phyloP scores from a whole-genome alignment of 164 flowering plant species.

The Nymphaea colorata region DNA sequence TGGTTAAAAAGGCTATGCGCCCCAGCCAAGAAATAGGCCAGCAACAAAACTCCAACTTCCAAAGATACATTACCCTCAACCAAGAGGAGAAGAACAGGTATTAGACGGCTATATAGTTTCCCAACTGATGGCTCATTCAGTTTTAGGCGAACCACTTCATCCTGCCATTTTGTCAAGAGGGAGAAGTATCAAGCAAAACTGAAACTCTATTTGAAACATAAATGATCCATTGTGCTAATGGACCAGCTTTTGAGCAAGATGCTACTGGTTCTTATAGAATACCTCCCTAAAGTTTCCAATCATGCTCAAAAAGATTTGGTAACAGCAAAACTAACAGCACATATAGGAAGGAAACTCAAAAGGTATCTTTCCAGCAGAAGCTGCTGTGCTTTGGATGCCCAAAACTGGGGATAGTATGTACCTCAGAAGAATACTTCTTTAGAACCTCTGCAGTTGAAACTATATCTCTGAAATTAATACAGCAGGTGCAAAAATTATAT shows the following conservation, averaged over 20 bases:
- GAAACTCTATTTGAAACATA: no score
- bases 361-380: constrained; percentile 34
- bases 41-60: neutral
- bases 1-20: neutral
- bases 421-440: constrained; percentile 20
- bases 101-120: constrained; percentile 61
- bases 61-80: constrained; percentile 55
- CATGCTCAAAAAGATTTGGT: no score
- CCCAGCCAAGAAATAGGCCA: neutral
- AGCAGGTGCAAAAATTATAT: neutral
- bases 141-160: constrained; percentile 49
- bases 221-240: no score
- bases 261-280: no score
- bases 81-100: constrained; percentile 86
- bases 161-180: neutral
- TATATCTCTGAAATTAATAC: constrained; percentile 25
- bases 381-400: constrained; percentile 19
- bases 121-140: constrained; percentile 45
- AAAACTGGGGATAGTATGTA: constrained; percentile 11
- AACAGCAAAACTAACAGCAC: no score
- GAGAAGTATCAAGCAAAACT: no score
- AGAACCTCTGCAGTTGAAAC: constrained; percentile 43
- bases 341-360: no score
- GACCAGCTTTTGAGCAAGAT: no score
- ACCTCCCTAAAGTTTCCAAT: no score